Evolutionary conservation across 176 grass and related monocot species (phyloP).

Genomic region (Puya raimondii): DNA sequence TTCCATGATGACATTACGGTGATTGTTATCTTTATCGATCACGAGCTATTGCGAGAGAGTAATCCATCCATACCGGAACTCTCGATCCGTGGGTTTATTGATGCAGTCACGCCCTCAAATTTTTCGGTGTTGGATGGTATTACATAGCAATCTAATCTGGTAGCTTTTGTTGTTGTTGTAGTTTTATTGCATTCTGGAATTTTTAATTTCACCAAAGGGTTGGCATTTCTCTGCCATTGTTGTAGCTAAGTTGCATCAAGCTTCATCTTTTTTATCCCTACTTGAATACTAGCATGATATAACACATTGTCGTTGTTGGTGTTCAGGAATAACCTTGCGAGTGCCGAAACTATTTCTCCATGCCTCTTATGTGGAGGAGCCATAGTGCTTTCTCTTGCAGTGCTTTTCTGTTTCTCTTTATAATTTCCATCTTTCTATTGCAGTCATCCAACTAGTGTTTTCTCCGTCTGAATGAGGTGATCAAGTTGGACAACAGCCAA

Average conservation of each 20-base stretch:
- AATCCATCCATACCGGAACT: conserved; percentile 45
- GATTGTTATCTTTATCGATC: conserved; percentile 42
- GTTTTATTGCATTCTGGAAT: conserved; percentile 7
- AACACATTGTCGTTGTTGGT: background rate
- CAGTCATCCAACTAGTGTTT: no score
- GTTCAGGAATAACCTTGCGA: background rate
- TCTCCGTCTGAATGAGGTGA: no score
- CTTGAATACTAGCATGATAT: background rate
- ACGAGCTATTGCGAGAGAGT: conserved; percentile 31
- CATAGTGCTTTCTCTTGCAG: no score
- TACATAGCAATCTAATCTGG: conserved; percentile 30
- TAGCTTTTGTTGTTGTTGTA: conserved; percentile 3
- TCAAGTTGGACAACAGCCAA: no score
- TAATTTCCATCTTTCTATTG: no score
- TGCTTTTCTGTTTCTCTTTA: no score
- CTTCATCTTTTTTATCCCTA: background rate
- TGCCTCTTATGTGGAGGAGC: no score
- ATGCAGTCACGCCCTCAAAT: conserved; percentile 51
- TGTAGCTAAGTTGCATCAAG: background rate
- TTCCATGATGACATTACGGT: conserved; percentile 60
- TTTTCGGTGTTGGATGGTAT: conserved; percentile 63
- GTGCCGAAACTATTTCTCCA: no score
- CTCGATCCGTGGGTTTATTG: conserved; percentile 76
- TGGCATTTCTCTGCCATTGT: background rate
- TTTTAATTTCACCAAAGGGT: background rate